Base-by-base conservation (phyloP, 2,329 filamentous ascomycete genomes). In the Colletotrichum neosansevieriae region DNA sequence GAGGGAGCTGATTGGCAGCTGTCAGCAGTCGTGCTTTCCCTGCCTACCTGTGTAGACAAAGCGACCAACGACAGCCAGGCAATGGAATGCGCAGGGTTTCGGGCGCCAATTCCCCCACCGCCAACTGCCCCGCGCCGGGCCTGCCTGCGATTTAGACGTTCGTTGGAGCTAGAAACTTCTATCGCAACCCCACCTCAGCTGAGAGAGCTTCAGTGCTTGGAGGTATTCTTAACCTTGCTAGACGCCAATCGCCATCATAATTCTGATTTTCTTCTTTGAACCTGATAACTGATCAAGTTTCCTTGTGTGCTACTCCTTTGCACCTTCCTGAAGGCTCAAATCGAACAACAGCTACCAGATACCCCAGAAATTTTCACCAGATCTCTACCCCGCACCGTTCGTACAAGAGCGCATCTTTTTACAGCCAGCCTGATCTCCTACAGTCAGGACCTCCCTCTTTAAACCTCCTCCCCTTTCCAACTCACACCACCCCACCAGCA, bases 361-460 rank as follows among this genome's bases (percentile, higher is more conserved):
- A 50, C 60, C 49, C 29, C 50, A 51, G 47, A 40, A 21, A 53
- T 32, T n/a, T 6, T 49, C 4, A 38, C 29, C 34, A 50, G 42
- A n/a, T 50, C 64, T 40, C 21, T 29, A 60, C 19, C 38, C 50
- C 34, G 11, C 44, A 63, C 36, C 53, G 57, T 42, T 29, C 19
- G 12, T 11, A 61, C 73, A 3, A 74, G 58, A 60, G 58, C 44
- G 58, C 71, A 65, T 85, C n/a, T n/a, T 84, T 83, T 77, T 79
- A 29, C 6, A 9, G 6, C 56, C 21, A 61, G 15, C 47, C 42
- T 42, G 47, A 53, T 49, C 32, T 38, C 7, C 6, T 29, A 15
- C 3, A 24, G 15, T 29, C 19, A 29, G n/a, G 36, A 57, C 38
- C 29, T 13, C 36, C 17, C 53, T 17, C 21, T 11, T 34, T 53